Evolutionary conservation across 192 early-diverging fungal species (phyloP), one percentile per base, ranked within the genome.

Genomic region (Mortierella hygrophila): DNA sequence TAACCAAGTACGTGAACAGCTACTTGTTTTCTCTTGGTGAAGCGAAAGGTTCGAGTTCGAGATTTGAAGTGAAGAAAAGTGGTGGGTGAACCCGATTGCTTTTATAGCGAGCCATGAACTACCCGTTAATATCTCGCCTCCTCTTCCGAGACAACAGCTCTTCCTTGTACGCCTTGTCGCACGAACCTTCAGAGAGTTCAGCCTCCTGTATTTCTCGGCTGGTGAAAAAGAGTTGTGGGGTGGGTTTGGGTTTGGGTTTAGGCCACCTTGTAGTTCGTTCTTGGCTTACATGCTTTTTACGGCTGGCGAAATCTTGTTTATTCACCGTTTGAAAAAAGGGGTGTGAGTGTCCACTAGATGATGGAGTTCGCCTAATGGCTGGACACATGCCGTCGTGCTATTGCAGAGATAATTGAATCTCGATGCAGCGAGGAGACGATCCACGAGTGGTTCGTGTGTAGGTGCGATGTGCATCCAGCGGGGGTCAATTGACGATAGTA

Each of bases 41-140:
- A 65, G 60, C 60, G 60, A 65, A 65, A 35, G 13, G 60, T 65
- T 65, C 29, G 60, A 26, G 60, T 65, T 65, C 15, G 60, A 65
- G 26, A 18, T 18, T 52, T 21, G 49, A 52, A 52, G 49, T 20
- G 32, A 23, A 65, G 60, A 65, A 32, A 35, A 65, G 11, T 57
- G n/a, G 60, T 32, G 29, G 60, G 26, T 35, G 10, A 15, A 32
- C 26, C 11, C 10, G 2, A 32, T 35, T 29, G 60, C n/a, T 65
- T 65, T 65, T 65, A 65, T 65, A 65, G 26, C 60, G 29, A 65
- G 29, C 29, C 60, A 26, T 10, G 11, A 65, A 32, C 26, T 29
- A 29, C 11, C 29, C 26, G 9, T 3, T 3, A 40, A 3, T 3
- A 6, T 65, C 23, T n/a, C 6, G 10, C n/a, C n/a, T 60, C n/a